Base-by-base conservation (phyloP, 2,329 filamentous ascomycete species). In the Clonostachys solani region DNA sequence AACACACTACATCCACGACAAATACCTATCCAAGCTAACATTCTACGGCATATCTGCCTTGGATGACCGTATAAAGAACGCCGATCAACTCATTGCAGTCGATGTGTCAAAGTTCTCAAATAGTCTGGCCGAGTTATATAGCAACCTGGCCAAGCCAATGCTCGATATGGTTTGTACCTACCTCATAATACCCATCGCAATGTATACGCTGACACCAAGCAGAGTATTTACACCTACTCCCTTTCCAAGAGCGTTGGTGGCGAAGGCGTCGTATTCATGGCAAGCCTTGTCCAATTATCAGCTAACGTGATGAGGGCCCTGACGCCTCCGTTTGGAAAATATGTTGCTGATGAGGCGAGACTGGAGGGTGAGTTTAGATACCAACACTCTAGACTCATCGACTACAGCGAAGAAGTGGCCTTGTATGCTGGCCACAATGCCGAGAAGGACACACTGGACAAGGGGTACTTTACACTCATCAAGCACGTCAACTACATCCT, bases 401-500 rank as follows among this genome's bases (percentile, higher is more conserved):
- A 99, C 65, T 92, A 96, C 63, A 90, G 87, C 61, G 94, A 99
- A 64, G 94, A 99, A 65, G 82, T 99, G 5, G 94, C 94, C 2
- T 74, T 99, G 9, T 97, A 96, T 60, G 81, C 84, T 42, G 94
- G 94, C 19, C 92, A 97, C 58, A 87, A 92, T 58, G 91, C 88
- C 12, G 94, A 99, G 67, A 97, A 97, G 65, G 90, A 97, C 63
- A 95, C 88, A 0, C 75, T 99, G 46, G 94, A 99, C 68, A 97
- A 97, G 71, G 92, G 94, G 15, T 99, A 99, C 68, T 99, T 99
- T 62, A 99, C 94, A 3, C 77, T 99, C 36, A 99, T 99, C 73
- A 97, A 96, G 70, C 94, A 99, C 68, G 92, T 99, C 62, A 99
- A 99, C 67, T 86, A 95, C 60, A 96, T 97, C 54, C 71, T 99